These are phyloP conservation scores for Curvularia verruculosa DNA, from an alignment of 2,329 filamentous ascomycete genomes.

Conservation along the genomic window DNA sequence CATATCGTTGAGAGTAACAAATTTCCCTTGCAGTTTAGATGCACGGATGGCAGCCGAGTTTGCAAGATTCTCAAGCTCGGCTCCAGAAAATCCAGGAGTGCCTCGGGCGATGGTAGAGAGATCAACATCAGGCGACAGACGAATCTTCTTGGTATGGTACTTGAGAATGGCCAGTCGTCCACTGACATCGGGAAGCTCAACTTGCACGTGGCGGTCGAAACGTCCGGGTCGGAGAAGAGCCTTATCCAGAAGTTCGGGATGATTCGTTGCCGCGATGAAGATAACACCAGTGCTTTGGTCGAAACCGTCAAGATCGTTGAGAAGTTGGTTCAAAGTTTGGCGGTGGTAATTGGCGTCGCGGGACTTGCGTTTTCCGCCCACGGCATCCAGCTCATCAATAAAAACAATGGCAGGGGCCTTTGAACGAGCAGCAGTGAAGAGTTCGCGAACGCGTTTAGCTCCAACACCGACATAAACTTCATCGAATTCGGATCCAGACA, in stretches of 20 bases:
- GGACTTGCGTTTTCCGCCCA: conserved; percentile 91
- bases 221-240: conserved; percentile 91
- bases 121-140: conserved; percentile 79
- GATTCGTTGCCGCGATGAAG: conserved; percentile 95
- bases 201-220: conserved; percentile 90
- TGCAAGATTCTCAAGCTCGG: conserved; percentile 94
- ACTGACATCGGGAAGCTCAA: conserved; percentile 88
- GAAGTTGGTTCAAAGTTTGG: conserved; percentile 94
- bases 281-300: conserved; percentile 94
- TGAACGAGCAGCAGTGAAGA: conserved; percentile 80
- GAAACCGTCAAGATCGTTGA: conserved; percentile 97
- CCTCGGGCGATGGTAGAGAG: conserved; percentile 82
- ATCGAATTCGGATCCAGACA: conserved; percentile 98
- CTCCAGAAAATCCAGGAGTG: conserved; percentile 90
- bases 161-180: conserved; percentile 91
- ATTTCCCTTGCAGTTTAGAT: conserved; percentile 79
- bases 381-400: conserved; percentile 92
- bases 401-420: conserved; percentile 95
- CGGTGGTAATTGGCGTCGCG: conserved; percentile 94
- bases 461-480: conserved; percentile 98
- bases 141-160: conserved; percentile 92
- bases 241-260: conserved; percentile 92
- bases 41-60: conserved; percentile 95
- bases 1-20: conserved; percentile 79
- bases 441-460: conserved; percentile 91